phyloP scores from a whole-genome alignment of 345 rosid genomes.

The Sonneratia alba region DNA sequence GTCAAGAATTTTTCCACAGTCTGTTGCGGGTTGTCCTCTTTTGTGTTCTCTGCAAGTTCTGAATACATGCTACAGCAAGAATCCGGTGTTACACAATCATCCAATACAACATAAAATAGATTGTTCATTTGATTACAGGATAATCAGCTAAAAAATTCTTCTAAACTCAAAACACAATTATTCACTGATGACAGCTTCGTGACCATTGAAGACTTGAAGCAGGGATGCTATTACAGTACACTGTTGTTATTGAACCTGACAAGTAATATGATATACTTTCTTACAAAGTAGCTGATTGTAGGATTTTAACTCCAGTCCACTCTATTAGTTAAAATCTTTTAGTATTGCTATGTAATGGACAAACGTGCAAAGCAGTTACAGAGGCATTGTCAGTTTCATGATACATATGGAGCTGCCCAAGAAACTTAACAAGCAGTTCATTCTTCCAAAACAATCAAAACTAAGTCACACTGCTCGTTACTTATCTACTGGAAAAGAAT shows the following conservation, averaged over 20 bases:
- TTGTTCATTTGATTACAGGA: neutral
- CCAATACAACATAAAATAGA: neutral
- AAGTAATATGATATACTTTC: too few relatives aligned
- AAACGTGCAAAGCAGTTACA: neutral
- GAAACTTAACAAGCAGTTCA: neutral
- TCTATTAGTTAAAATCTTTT: too few relatives aligned
- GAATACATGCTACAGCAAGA: conserved; percentile 52
- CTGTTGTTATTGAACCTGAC: too few relatives aligned
- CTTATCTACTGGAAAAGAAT: neutral
- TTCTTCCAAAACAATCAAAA: neutral
- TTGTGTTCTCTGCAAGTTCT: conserved; percentile 57
- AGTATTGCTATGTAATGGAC: too few relatives aligned
- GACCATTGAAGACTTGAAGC: too few relatives aligned
- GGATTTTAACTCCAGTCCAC: too few relatives aligned
- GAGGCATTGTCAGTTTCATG: neutral
- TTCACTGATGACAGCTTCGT: neutral
- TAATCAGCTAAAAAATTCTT: neutral
- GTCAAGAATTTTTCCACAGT: conserved; percentile 79
- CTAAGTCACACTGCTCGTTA: neutral
- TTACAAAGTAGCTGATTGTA: too few relatives aligned
- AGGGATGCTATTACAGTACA: neutral
- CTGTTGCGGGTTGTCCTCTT: conserved; percentile 83
- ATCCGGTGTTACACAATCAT: neutral
- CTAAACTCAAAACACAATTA: neutral
- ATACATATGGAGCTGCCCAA: neutral